A percentile compares a stretch with the other conserved stretches of the same genome.
Conservation (phyloP, 2,329 filamentous ascomycete genomes). For the Ceratocystiopsis minuta region DNA sequence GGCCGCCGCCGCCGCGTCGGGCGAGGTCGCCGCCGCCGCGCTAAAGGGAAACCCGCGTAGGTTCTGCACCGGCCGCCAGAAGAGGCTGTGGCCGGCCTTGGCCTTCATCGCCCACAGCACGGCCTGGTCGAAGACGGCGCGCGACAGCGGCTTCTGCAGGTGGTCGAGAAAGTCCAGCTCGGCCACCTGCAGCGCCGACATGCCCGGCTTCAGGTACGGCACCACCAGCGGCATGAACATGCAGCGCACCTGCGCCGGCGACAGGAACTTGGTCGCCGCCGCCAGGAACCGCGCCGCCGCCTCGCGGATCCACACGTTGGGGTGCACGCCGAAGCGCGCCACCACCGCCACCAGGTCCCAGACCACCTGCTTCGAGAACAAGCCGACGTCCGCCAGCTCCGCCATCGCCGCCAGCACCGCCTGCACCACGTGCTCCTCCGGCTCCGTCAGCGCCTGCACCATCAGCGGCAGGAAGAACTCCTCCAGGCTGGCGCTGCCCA, state of each 20-base stretch:
- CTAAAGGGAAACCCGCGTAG: conserved; percentile 43
- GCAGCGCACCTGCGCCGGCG: conserved; percentile 64
- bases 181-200: conserved; percentile 35
- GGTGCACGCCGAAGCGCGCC: conserved; percentile 76
- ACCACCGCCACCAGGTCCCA: conserved; percentile 81
- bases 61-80: conserved; percentile 66
- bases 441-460: conserved; percentile 83
- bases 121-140: conserved; percentile 69
- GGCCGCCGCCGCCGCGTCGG: conserved; percentile 20
- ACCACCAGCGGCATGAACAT: conserved; percentile 64
- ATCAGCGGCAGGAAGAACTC: conserved; percentile 92
- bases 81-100: conserved; percentile 49
- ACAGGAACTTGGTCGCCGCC: conserved; percentile 56
- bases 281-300: conserved; percentile 72
- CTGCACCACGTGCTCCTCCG: conserved; percentile 87
- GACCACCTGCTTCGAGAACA: conserved; percentile 66
- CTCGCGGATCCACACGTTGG: conserved; percentile 88
- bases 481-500: conserved; percentile 77
- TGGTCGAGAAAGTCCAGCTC: conserved; percentile 63
- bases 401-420: conserved; percentile 76
- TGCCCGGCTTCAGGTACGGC: conserved; percentile 61
- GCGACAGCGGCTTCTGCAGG: conserved; percentile 63
- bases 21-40: conserved; percentile 20
- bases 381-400: conserved; percentile 69
- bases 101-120: conserved; percentile 69